A percentile compares a stretch with the other conserved stretches of the same genome.
Evolutionary conservation across 257 asterid species (phyloP).

Genomic region (Mitragyna speciosa): DNA sequence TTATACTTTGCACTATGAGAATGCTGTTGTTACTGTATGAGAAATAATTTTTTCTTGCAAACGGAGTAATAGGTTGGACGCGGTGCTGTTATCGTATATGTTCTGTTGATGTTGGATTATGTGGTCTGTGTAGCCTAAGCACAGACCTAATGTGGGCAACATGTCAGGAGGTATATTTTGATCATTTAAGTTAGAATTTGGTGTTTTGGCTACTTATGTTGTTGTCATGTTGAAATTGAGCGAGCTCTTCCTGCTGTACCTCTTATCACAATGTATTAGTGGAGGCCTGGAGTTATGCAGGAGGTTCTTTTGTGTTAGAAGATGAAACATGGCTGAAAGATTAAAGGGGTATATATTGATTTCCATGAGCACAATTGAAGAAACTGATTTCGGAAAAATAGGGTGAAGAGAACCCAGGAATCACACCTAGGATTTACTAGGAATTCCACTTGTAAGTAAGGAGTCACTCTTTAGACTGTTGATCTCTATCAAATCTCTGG

Average conservation of each 20-base stretch:
- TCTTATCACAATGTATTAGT: not conserved
- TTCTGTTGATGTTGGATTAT: not conserved
- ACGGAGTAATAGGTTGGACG: not conserved
- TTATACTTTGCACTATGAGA: too few relatives aligned
- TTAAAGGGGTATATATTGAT: too few relatives aligned
- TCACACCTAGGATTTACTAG: too few relatives aligned
- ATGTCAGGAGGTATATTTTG: not conserved
- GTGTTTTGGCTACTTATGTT: slow-evolving; percentile 4
- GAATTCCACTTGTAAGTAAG: too few relatives aligned
- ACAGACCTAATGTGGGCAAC: not conserved
- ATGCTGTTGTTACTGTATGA: too few relatives aligned
- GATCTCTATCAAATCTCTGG: too few relatives aligned
- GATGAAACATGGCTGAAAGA: too few relatives aligned
- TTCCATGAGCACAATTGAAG: too few relatives aligned
- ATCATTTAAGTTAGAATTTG: not conserved
- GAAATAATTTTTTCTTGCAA: not conserved
- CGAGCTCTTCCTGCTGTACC: not conserved
- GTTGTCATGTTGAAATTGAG: not conserved
- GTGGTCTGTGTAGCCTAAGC: not conserved
- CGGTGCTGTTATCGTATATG: not conserved
- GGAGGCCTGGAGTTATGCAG: not conserved
- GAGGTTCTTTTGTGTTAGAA: too few relatives aligned
- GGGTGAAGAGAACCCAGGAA: too few relatives aligned
- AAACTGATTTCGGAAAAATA: too few relatives aligned
- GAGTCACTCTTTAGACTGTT: too few relatives aligned